Base-by-base conservation (phyloP, 192 early-diverging fungal species). In the Entomortierella lignicola region DNA sequence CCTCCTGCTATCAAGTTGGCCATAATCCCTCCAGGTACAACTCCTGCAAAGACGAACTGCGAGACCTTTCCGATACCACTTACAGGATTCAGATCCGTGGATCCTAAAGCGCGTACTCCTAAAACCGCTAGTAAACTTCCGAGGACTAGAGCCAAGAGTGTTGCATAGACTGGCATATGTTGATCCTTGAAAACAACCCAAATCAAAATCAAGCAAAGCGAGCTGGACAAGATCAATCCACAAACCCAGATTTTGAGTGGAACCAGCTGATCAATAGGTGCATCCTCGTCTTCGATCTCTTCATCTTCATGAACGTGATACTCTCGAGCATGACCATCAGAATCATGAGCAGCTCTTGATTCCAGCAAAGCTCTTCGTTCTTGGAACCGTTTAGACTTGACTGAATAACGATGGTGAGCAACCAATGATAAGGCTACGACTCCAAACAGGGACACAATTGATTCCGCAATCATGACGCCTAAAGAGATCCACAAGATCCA, bases 401-500 rank as follows among this genome's bases (percentile, higher is more conserved):
- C 26, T 31, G 63, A 42, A 30, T 81, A 70, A 7, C 80, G 65
- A 4, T 81, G 25, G 47, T 84, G 85, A 41, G 86, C 88, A 1
- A 83, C 44, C 60, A 85, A 32, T 0, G 80, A 79, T 27, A 72
- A 50, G 23, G 67, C 42, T 1, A 81, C 71, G 17, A 92, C 85
- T 8, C 92, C 66, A 4, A 75, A 81, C 37, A 94, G 63, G 2
- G 91, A 92, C 0, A 92, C 77, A 2, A 90, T 56, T 32, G 88
- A 89, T 44, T 94, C 92, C 27, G 91, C 85, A 69, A 94, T 91
- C 92, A 94, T 94, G 13, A 94, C 89, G 23, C 89, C 89, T 43
- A 94, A 82, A 18, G 91, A 92, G 31, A 94, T 85, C 92, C 92
- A 94, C 44, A 94, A 66, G 47, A 94, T 94, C 92, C 92, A 94